Percentiles rank a stretch among this genome's conserved stretches.
Conservation (phyloP, 129 eudicot species). For the Tagetes patula region DNA sequence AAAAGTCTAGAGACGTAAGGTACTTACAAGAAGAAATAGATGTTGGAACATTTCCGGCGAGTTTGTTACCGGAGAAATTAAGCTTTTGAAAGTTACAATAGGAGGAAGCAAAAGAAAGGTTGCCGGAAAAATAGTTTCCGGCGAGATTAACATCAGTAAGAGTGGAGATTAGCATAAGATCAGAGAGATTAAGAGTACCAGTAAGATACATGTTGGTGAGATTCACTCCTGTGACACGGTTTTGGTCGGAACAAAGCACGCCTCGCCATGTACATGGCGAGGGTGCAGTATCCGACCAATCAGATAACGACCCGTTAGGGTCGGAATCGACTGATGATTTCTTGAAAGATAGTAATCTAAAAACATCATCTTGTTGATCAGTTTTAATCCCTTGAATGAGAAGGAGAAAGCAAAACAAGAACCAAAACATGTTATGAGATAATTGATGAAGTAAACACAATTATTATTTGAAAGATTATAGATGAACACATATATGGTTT, state of each 20-base stretch:
- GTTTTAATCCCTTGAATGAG: constrained; percentile 25
- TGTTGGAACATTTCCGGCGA: constrained; percentile 47
- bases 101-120: constrained; percentile 47
- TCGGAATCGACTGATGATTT: constrained; percentile 56
- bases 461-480: background rate
- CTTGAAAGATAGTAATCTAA: constrained; percentile 50
- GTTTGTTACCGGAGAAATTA: constrained; percentile 56
- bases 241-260: constrained; percentile 47
- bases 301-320: constrained; percentile 50
- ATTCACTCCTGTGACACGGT: constrained; percentile 40
- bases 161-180: constrained; percentile 46
- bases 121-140: constrained; percentile 71
- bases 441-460: constrained; percentile 10
- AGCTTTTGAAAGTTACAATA: constrained; percentile 52
- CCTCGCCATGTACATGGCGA: constrained; percentile 72
- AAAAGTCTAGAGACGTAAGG: constrained; percentile 52
- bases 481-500: constrained; percentile 19
- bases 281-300: constrained; percentile 50
- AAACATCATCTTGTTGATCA: constrained; percentile 32
- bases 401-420: constrained; percentile 29
- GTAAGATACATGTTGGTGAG: constrained; percentile 45
- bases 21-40: constrained; percentile 52
- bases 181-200: constrained; percentile 57
- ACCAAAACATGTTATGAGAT: constrained; percentile 19
- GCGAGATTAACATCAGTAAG: constrained; percentile 44